Percentiles rank a stretch among this genome's conserved stretches.
Evolutionary conservation across 108 stramenopile species (phyloP).

Genomic region (Licmophora abbreviata): DNA sequence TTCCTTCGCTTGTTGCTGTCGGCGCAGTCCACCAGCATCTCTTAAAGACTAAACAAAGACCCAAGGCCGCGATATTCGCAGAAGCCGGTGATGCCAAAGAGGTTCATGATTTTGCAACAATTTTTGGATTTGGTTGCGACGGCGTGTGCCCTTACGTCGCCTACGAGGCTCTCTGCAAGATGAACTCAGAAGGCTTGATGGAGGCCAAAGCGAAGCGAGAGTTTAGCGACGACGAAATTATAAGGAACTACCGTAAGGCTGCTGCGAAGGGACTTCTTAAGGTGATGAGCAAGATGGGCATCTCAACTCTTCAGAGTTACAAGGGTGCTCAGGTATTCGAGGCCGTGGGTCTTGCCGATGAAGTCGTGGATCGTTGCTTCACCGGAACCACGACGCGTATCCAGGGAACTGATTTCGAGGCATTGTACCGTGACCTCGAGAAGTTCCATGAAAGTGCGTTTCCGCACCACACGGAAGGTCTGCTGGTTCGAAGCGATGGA

Average conservation of each 20-base stretch:
- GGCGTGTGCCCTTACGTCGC: slow-evolving; percentile 96
- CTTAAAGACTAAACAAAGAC: slow-evolving; percentile 87
- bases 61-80: slow-evolving; percentile 91
- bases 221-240: slow-evolving; percentile 78
- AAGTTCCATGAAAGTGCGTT: slow-evolving; percentile 84
- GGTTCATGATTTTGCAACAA: slow-evolving; percentile 89
- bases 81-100: slow-evolving; percentile 96
- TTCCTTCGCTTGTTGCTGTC: slow-evolving; percentile 90
- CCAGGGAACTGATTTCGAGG: slow-evolving; percentile 93
- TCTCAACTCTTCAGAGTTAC: slow-evolving; percentile 93
- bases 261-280: slow-evolving; percentile 93
- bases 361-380: slow-evolving; percentile 94
- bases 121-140: slow-evolving; percentile 93
- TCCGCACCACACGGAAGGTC: slow-evolving; percentile 38
- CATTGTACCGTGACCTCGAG: slow-evolving; percentile 90
- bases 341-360: slow-evolving; percentile 92
- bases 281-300: slow-evolving; percentile 97
- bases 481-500: slow-evolving; percentile 89
- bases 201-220: slow-evolving; percentile 79
- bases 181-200: slow-evolving; percentile 87
- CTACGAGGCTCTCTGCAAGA: slow-evolving; percentile 93
- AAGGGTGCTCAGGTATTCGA: slow-evolving; percentile 96
- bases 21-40: slow-evolving; percentile 98
- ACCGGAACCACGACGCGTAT: slow-evolving; percentile 95
- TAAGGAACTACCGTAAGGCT: slow-evolving; percentile 92